These are phyloP conservation scores for Circinella umbellata DNA, from an alignment of 371 early-diverging fungal species.

Conservation along the genomic window DNA sequence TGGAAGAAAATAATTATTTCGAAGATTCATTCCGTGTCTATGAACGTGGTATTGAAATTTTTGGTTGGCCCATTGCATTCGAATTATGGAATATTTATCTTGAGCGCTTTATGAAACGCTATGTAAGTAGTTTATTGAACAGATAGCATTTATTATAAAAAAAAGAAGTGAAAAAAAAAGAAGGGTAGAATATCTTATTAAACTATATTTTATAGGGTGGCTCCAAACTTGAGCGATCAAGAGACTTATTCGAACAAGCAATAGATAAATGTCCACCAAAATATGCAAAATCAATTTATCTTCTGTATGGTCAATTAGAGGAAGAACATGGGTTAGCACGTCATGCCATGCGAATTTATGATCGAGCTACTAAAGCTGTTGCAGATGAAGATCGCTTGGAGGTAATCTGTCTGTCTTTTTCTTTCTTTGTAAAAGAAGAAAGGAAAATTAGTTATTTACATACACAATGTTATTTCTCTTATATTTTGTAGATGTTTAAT, in stretches of 20 bases:
- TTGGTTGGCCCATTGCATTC: slow-evolving; percentile 96
- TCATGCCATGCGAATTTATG: slow-evolving; percentile 93
- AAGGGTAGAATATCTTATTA: background rate
- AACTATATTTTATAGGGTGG: slow-evolving; percentile 62
- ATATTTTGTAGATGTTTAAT: slow-evolving; percentile 66
- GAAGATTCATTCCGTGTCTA: slow-evolving; percentile 95
- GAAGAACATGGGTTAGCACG: slow-evolving; percentile 93
- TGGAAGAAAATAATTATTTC: slow-evolving; percentile 89
- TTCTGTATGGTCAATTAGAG: slow-evolving; percentile 95
- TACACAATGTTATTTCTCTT: background rate
- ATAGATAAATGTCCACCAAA: slow-evolving; percentile 87
- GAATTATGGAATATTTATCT: slow-evolving; percentile 98
- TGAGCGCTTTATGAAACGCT: slow-evolving; percentile 84
- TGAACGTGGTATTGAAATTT: slow-evolving; percentile 95
- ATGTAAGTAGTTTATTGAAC: slow-evolving; percentile 49
- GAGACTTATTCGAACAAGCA: slow-evolving; percentile 97
- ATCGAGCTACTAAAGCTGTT: slow-evolving; percentile 86
- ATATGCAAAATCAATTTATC: slow-evolving; percentile 84
- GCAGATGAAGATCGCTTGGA: slow-evolving; percentile 76
- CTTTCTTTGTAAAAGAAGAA: no score
- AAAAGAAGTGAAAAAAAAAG: background rate
- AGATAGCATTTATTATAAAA: no score
- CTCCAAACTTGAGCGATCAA: slow-evolving; percentile 86
- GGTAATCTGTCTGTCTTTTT: slow-evolving; percentile 16
- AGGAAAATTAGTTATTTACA: background rate